Evolutionary conservation across 148 eudicot species (phyloP).

Genomic region (Suaeda aralocaspica): DNA sequence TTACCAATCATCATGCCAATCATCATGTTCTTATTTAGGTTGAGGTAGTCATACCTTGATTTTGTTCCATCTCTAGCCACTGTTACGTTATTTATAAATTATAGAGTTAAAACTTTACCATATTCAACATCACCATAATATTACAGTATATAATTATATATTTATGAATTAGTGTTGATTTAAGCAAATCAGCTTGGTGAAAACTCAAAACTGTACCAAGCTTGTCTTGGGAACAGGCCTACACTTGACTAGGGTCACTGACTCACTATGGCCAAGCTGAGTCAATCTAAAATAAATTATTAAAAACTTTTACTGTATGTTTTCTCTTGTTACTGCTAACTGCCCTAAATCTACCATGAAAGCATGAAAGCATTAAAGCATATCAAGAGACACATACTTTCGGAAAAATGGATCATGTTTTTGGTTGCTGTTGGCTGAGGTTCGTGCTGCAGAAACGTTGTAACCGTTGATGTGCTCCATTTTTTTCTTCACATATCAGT

Average conservation of each 20-base stretch:
- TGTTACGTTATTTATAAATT: conserved; percentile 7
- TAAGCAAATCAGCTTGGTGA: not conserved
- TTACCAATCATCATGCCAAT: no score
- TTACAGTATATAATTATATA: no score
- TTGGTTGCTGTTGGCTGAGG: conserved; percentile 69
- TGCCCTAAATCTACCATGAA: not conserved
- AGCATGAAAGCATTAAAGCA: no score
- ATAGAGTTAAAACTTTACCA: not conserved
- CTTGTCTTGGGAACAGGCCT: not conserved
- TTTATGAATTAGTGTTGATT: no score
- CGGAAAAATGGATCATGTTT: conserved; percentile 75
- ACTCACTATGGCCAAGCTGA: not conserved
- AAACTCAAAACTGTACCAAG: not conserved
- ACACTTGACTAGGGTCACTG: no score
- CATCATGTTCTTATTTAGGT: conserved; percentile 31
- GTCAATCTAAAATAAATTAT: not conserved
- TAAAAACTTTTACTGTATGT: not conserved
- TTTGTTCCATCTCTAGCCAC: conserved; percentile 56
- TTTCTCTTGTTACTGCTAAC: no score
- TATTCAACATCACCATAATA: no score
- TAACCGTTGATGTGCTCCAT: conserved; percentile 41
- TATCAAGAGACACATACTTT: conserved; percentile 45
- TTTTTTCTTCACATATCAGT: no score
- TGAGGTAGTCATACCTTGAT: conserved; percentile 45
- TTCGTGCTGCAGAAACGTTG: conserved; percentile 36